Percentiles rank a stretch among this genome's conserved stretches.
Conservation (phyloP, 2,329 filamentous ascomycete genomes). For the Beauveria sp. region DNA sequence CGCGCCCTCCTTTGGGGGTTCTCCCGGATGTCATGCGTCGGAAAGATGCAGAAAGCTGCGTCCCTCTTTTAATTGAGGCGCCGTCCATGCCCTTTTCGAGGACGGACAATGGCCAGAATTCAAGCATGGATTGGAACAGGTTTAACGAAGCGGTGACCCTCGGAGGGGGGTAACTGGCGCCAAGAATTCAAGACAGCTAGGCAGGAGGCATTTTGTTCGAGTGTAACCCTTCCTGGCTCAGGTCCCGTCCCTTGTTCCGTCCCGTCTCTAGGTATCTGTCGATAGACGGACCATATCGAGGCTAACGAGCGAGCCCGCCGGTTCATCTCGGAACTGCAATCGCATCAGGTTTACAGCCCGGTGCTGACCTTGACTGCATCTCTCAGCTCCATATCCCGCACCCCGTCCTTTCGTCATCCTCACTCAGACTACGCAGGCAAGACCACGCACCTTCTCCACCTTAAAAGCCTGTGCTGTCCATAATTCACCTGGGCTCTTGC, state of each 20-base stretch:
- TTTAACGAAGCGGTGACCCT: not conserved
- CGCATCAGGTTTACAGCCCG: not conserved
- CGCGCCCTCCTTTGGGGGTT: not conserved
- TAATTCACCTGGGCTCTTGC: not conserved
- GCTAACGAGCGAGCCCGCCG: not conserved
- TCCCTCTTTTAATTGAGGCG: not conserved
- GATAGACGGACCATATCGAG: not conserved
- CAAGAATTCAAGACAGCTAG: not conserved
- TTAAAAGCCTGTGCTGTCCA: not conserved
- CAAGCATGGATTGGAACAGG: not conserved
- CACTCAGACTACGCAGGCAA: too few relatives aligned
- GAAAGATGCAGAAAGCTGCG: not conserved
- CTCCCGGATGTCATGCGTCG: not conserved
- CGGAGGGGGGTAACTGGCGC: not conserved
- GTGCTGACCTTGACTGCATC: not conserved
- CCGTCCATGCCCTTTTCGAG: not conserved
- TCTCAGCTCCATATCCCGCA: not conserved
- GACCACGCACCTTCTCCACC: not conserved
- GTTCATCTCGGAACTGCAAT: not conserved
- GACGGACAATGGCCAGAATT: not conserved
- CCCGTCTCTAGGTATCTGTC: not conserved
- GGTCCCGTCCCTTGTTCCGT: not conserved
- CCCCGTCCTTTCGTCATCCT: not conserved
- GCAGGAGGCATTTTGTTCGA: not conserved
- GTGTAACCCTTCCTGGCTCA: not conserved